Conservation (phyloP, 2,329 filamentous ascomycete genomes). For the Fusarium hostae region DNA sequence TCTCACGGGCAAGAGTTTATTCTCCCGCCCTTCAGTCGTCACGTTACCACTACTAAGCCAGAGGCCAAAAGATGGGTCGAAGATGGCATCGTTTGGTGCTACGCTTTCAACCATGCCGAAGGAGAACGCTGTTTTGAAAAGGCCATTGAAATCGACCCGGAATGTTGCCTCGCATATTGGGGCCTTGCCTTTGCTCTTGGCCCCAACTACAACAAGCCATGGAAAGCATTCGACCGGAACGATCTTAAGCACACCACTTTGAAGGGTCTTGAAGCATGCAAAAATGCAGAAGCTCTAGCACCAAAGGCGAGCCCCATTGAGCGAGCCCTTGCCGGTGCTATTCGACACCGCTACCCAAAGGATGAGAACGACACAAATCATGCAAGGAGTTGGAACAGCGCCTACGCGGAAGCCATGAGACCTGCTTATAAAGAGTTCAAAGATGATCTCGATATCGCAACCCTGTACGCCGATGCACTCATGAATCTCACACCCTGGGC, state of each 20-base stretch:
- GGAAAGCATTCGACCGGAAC: constrained; percentile 54
- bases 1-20: constrained; percentile 30
- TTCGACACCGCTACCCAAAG: constrained; percentile 69
- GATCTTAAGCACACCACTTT: constrained; percentile 38
- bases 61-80: constrained; percentile 72
- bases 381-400: constrained; percentile 54
- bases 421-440: constrained; percentile 48
- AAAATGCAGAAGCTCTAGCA: constrained; percentile 27
- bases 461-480: constrained; percentile 51
- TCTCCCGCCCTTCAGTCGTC: constrained; percentile 50
- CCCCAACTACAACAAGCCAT: constrained; percentile 79
- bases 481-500: constrained; percentile 58
- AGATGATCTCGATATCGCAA: constrained; percentile 49
- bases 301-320: constrained; percentile 56
- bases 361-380: constrained; percentile 53
- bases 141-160: constrained; percentile 62
- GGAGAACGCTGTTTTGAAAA: constrained; percentile 68
- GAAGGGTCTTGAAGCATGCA: constrained; percentile 16
- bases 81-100: constrained; percentile 74
- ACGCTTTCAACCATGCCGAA: constrained; percentile 78
- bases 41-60: constrained; percentile 62
- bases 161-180: constrained; percentile 72
- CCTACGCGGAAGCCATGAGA: constrained; percentile 48
- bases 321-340: constrained; percentile 69
- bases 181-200: constrained; percentile 75